A percentile compares a stretch with the other conserved stretches of the same genome.
Evolutionary conservation across 441 rosid species (phyloP).

Genomic region (Mallotus japonicus): DNA sequence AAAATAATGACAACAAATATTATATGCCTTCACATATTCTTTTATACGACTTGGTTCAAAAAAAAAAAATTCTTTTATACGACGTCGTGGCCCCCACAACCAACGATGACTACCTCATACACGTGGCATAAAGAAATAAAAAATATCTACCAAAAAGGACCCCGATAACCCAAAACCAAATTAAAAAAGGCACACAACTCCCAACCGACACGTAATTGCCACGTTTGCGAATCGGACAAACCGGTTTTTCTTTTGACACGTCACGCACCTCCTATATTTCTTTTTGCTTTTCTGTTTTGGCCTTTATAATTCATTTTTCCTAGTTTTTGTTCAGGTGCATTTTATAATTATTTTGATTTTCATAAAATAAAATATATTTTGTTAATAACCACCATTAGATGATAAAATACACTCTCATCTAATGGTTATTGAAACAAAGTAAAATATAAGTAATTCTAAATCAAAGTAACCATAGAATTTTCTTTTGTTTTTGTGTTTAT

Average conservation of each 20-base stretch:
- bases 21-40: too few relatives aligned
- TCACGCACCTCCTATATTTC: neutral
- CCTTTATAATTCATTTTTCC: neutral
- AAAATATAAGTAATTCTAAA: too few relatives aligned
- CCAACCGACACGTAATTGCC: neutral
- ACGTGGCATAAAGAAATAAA: neutral
- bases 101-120: neutral
- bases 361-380: neutral
- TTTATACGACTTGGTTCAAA: too few relatives aligned
- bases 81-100: too few relatives aligned
- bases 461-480: too few relatives aligned
- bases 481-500: too few relatives aligned
- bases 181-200: neutral
- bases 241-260: conserved; percentile 12
- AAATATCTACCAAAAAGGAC: neutral
- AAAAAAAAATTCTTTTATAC: too few relatives aligned
- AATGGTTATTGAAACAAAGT: too few relatives aligned
- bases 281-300: neutral
- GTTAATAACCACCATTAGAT: too few relatives aligned
- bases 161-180: neutral
- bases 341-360: neutral
- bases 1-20: too few relatives aligned
- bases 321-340: neutral
- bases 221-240: conserved; percentile 4
- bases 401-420: too few relatives aligned